Base-by-base conservation (phyloP, 176 grass and related monocot genomes). In the Cenchrus americanus region DNA sequence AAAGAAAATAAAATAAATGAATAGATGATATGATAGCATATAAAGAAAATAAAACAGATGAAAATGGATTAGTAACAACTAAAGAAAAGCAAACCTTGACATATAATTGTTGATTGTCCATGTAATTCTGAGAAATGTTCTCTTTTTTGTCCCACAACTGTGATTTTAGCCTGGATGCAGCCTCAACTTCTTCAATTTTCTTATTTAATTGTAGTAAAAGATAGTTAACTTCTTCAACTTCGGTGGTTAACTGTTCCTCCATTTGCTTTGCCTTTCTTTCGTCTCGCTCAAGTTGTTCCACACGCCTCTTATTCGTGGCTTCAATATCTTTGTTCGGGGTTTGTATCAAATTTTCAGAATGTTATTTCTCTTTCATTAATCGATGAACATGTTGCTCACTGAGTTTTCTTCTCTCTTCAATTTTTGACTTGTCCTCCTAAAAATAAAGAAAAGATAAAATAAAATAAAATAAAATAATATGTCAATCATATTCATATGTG, bases 131-230 rank as follows among this genome's bases (percentile, higher is more conserved):
- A 61, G 89, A 98, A 63, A 80, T 84, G 66, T 92, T 77, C 67
- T 95, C 89, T 83, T 88, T 23, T 95, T 82, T 90, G 44, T 83
- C 88, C 93, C 96, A 98, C 18, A 84, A 69, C 19, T 88, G 91
- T 69, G 85, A 88, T 53, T 91, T 89, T 58, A 89, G 48, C 66
- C 87, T 60, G 19, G 87, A 92, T 22, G 49, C 67, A 53, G 71
- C 49, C 77, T 98, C 85, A 71, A 94, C 76, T 73, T 98, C 96
- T 79, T 91, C 83, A 73, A 95, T 74, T 87, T 77, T 95, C 59
- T 50, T 87, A 74, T 86, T 90, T 52, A 93, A 98, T 69, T 85
- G 83, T 40, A 61, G 37, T 81, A 98, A 73, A 83, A 87, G 86
- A 82, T 73, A 86, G 42, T 95, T 93, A 48, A 82, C 69, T 89